These are phyloP conservation scores for Leptographium wingfieldii DNA, from an alignment of 2,329 filamentous ascomycete species.

Conservation along the genomic window DNA sequence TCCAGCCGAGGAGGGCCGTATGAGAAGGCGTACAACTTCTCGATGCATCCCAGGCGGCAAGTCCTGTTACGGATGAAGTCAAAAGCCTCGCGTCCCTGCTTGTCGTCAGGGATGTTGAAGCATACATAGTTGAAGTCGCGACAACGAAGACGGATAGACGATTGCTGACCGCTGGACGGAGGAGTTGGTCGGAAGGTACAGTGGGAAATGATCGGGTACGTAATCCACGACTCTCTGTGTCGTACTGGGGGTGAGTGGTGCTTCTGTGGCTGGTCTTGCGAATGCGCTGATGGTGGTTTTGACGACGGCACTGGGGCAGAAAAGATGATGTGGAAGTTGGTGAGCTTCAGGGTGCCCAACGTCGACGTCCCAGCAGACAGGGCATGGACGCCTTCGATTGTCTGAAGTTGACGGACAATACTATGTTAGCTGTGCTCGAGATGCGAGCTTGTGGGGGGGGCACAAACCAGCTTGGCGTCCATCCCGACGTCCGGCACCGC, in stretches of 20 bases:
- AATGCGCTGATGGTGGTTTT: constrained; percentile 15
- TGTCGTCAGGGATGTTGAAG: constrained; percentile 71
- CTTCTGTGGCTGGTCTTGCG: constrained; percentile 5
- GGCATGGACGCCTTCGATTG: constrained; percentile 46
- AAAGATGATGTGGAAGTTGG: constrained; percentile 49
- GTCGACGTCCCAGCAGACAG: constrained; percentile 46
- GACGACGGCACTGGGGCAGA: constrained; percentile 27
- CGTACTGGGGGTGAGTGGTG: constrained; percentile 14
- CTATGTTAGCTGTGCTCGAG: not conserved
- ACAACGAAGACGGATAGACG: constrained; percentile 76
- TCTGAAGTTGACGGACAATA: constrained; percentile 17
- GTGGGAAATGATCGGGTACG: constrained; percentile 79
- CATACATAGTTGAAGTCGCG: constrained; percentile 91
- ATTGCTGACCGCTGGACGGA: constrained; percentile 53
- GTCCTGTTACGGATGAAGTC: constrained; percentile 73
- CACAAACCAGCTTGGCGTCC: not conserved
- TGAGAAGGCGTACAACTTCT: constrained; percentile 82
- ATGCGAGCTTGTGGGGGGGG: not conserved
- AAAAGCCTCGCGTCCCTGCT: constrained; percentile 69
- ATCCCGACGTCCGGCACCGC: not conserved
- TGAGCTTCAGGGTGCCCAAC: constrained; percentile 45
- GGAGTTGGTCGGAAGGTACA: constrained; percentile 69
- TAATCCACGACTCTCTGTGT: constrained; percentile 71
- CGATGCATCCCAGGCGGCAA: constrained; percentile 69
- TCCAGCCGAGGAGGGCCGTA: constrained; percentile 68